Conservation (phyloP, 257 asterid species). For the Ocimum tenuiflorum region DNA sequence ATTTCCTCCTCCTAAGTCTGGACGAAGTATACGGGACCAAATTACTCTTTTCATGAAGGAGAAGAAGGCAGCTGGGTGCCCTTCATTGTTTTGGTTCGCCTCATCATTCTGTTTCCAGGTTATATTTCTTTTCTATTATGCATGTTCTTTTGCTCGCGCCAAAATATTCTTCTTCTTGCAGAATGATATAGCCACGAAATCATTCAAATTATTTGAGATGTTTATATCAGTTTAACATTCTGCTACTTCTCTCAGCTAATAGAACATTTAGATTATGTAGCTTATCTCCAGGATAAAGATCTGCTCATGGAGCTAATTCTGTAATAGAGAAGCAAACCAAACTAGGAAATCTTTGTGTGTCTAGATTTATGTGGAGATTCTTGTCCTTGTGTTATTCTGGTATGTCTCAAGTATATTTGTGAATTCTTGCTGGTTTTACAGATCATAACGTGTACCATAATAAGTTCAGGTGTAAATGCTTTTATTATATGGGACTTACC, state of each 20-base stretch:
- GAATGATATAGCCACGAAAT: conserved; percentile 8
- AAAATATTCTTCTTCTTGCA: neutral
- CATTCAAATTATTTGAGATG: too few relatives aligned
- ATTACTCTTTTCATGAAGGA: conserved; percentile 55
- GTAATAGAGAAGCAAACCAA: neutral
- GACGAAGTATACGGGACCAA: conserved; percentile 56
- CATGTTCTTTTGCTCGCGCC: conserved; percentile 12
- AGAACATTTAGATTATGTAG: too few relatives aligned
- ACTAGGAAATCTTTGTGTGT: neutral
- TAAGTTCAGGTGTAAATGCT: neutral
- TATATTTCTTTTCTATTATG: conserved; percentile 20
- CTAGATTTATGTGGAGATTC: too few relatives aligned
- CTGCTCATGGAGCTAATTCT: neutral
- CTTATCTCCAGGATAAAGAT: neutral
- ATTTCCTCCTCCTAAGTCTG: conserved; percentile 79
- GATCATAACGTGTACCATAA: neutral
- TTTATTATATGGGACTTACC: neutral
- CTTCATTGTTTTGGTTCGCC: conserved; percentile 72
- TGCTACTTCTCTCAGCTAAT: neutral
- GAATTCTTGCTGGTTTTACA: neutral
- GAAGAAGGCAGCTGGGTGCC: conserved; percentile 67
- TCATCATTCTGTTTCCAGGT: conserved; percentile 71
- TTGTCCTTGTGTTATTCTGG: neutral
- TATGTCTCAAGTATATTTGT: neutral
- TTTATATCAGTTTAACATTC: neutral